A percentile compares a stretch with the other conserved stretches of the same genome.
Evolutionary conservation across 2,329 filamentous ascomycete genomes (phyloP).

Genomic region (Aspergillus sp.): DNA sequence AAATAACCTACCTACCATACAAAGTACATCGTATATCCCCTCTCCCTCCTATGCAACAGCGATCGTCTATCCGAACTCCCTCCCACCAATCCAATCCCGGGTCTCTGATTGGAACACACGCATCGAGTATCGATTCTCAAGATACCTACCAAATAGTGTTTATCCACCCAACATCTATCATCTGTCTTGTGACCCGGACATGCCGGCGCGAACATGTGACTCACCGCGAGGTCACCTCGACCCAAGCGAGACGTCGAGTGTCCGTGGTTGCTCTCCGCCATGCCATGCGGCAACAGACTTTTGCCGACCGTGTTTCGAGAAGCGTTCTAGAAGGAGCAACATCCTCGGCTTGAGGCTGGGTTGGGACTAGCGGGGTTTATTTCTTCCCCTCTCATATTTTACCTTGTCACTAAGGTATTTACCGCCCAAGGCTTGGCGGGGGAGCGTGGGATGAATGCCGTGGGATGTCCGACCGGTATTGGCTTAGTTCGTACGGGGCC

Average conservation of each 20-base stretch:
- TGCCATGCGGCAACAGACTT: constrained; percentile 5
- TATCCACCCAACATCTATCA: not conserved
- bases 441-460: not conserved
- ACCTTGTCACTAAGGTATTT: too few relatives aligned
- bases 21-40: too few relatives aligned
- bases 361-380: not conserved
- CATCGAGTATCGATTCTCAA: too few relatives aligned
- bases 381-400: not conserved
- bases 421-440: too few relatives aligned
- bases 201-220: constrained; percentile 1
- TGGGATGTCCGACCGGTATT: not conserved
- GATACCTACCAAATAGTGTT: not conserved
- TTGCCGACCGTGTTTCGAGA: constrained; percentile 12
- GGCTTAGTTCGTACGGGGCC: not conserved
- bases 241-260: too few relatives aligned
- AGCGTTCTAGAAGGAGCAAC: constrained; percentile 15
- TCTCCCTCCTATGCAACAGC: too few relatives aligned
- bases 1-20: too few relatives aligned
- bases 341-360: not conserved
- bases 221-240: too few relatives aligned
- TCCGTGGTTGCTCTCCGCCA: not conserved
- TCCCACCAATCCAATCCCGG: not conserved
- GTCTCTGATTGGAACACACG: not conserved
- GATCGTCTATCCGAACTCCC: too few relatives aligned
- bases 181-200: not conserved